Conservation (phyloP, 2,329 filamentous ascomycete species). For the Fusarium multiceps region DNA sequence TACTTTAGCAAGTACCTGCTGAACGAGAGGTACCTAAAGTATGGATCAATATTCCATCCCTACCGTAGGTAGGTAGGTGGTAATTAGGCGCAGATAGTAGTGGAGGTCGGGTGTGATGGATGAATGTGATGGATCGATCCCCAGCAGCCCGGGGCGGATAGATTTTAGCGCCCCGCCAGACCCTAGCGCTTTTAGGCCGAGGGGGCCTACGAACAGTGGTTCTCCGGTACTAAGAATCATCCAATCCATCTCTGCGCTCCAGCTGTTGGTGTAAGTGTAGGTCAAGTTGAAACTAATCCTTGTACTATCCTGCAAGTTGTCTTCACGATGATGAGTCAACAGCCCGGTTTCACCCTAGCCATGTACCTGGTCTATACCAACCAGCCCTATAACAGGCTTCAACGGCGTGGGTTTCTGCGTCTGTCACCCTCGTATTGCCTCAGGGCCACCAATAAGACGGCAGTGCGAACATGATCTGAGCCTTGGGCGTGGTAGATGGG, state of each 20-base stretch:
- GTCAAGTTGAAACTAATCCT: slow-evolving; percentile 3
- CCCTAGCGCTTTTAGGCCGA: not conserved
- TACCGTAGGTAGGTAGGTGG: not conserved
- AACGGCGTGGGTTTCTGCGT: not conserved
- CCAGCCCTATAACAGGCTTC: not conserved
- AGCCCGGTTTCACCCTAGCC: slow-evolving; percentile 26
- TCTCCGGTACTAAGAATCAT: not conserved
- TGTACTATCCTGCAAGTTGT: slow-evolving; percentile 11
- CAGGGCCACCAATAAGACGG: not conserved
- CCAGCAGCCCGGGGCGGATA: slow-evolving; percentile 8
- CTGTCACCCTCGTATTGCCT: not conserved
- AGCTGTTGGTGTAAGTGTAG: not conserved
- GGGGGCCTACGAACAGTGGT: not conserved
- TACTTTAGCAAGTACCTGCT: not conserved
- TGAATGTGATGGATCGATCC: slow-evolving; percentile 17
- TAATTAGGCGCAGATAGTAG: not conserved
- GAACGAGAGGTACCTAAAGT: not conserved
- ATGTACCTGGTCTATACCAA: slow-evolving; percentile 2
- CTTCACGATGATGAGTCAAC: not conserved
- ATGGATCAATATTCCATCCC: not conserved
- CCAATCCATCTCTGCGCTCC: not conserved
- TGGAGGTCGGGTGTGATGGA: not conserved
- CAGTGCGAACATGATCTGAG: not conserved
- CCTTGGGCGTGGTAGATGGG: not conserved
- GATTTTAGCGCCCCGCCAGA: slow-evolving; percentile 23